Base-by-base conservation (phyloP, 2,329 filamentous ascomycete species). In the Xylaria sp. region DNA sequence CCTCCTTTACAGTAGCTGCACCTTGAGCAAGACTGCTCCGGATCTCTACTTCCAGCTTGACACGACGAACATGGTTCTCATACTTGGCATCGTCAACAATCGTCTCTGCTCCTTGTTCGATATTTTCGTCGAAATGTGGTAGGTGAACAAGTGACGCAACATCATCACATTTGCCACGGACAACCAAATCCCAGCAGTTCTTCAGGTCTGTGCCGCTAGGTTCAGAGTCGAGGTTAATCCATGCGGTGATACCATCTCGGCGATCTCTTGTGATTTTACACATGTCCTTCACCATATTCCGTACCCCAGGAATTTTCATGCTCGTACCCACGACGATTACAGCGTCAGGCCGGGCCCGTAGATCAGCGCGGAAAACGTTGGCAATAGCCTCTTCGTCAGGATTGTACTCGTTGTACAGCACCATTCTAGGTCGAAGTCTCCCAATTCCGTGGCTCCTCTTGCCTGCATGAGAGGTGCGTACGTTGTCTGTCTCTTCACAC, bases 371-470 rank as follows among this genome's bases (percentile, higher is more conserved):
- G 58, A 94, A 93, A 45, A 97, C 94, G 25, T 92, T 92, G 49
- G 95, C 94, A 77, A 99, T 99, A 15, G 96, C 95, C 73, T 97
- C 95, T 72, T 96, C 93, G 71, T 99, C 96, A 0, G 96, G 96
- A 76, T 98, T 97, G 77, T 93, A 91, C 79, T 99, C 96, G 77
- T 98, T 97, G 82, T 99, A 99, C 10, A 99, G 86, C 4, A 98
- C 95, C 83, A 99, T 97, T 64, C 96, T 89, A 25, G 96, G 96
- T 25, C 96, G 89, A 69, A 99, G 82, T 68, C 92, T 89, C 47
- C 96, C 96, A 73, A 99, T 92, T 1, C 96, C 96, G 75, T 97
- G 96, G 76, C 94, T 97, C 66, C 96, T 89, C 80, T 97, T 95
- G 55, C 94, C 94, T 13, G 90, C 92, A 69, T 89, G 84, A 4